Evolutionary conservation across 176 grass and related monocot genomes (phyloP).

Genomic region (Hordeum vulgare): MorexV3_pseudomolecules_assembly NC_058524.1:50126548-50127047

Average conservation of each 20-base stretch:
- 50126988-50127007: background rate
- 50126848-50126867: background rate
- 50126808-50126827: conserved; percentile 2
- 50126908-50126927: background rate
- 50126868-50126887: background rate
- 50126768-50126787: background rate
- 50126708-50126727: background rate
- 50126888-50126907: background rate
- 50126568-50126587: background rate
- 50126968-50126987: too few relatives aligned
- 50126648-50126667: background rate
- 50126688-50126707: background rate
- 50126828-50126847: conserved; percentile 2
- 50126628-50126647: too few relatives aligned
- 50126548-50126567: background rate
- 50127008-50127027: background rate
- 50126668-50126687: background rate
- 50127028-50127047: background rate
- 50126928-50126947: background rate
- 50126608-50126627: too few relatives aligned
- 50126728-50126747: background rate
- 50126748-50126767: background rate
- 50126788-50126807: background rate
- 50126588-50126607: background rate
- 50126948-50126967: background rate